These are phyloP conservation scores for Rhodotorula sp. DNA, from an alignment of 1,284 basidiomycete genomes.

Conservation along the genomic window DNA sequence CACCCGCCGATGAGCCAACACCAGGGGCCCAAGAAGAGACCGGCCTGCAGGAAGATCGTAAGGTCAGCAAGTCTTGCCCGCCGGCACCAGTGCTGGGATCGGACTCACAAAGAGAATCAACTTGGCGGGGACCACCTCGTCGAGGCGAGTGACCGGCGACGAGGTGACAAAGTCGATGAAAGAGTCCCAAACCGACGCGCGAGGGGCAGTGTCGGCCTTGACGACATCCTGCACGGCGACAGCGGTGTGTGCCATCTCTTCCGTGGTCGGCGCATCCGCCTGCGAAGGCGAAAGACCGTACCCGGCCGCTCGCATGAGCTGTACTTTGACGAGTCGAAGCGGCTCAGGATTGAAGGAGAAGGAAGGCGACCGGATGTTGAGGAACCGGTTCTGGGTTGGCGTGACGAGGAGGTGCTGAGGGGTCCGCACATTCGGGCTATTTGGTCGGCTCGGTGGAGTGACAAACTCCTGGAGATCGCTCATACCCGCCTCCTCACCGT, in stretches of 20 bases:
- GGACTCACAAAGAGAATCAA: constrained; percentile 30
- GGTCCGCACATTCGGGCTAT: constrained; percentile 16
- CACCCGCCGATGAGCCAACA: constrained; percentile 42
- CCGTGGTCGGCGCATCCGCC: neutral
- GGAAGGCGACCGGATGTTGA: constrained; percentile 3
- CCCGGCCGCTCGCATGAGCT: constrained; percentile 26
- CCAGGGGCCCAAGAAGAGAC: constrained; percentile 40
- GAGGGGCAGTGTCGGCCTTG: neutral
- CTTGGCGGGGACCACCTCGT: constrained; percentile 37
- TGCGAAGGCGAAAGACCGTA: constrained; percentile 5
- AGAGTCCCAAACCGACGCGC: constrained; percentile 5
- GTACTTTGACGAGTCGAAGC: constrained; percentile 33
- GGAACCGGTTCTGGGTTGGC: neutral
- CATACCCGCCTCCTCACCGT: too few relatives aligned
- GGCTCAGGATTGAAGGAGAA: constrained; percentile 40
- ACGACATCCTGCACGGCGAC: constrained; percentile 2
- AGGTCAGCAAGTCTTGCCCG: neutral
- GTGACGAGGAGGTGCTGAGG: constrained; percentile 27
- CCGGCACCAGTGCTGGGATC: neutral
- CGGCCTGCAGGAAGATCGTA: constrained; percentile 8
- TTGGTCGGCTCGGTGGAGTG: neutral
- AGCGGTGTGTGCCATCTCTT: neutral
- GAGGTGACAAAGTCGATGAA: constrained; percentile 11
- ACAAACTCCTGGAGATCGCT: too few relatives aligned
- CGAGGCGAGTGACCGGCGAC: constrained; percentile 22